phyloP scores from a whole-genome alignment of 164 flowering plant genomes.

The Protea cynaroides region DNA sequence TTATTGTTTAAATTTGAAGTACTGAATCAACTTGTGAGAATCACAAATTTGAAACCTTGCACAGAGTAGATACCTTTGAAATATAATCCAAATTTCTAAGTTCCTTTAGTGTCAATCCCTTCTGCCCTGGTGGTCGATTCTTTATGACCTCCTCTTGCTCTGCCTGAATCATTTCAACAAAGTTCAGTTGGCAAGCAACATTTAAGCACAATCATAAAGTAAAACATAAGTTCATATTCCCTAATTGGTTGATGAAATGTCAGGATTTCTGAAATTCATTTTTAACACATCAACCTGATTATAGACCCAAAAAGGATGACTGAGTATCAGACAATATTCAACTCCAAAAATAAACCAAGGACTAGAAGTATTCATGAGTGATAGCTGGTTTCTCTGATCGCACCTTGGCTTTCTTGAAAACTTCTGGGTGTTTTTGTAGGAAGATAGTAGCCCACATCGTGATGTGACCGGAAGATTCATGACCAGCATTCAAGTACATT shows the following conservation, averaged over 20 bases:
- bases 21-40: neutral
- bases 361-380: neutral
- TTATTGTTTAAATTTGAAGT: neutral
- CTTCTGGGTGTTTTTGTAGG: conserved; percentile 61
- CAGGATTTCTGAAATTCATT: neutral
- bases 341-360: too few species aligned
- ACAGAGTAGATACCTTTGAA: conserved; percentile 37
- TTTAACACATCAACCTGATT: too few species aligned
- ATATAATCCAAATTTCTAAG: conserved; percentile 70
- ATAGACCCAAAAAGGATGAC: too few species aligned
- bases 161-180: conserved; percentile 20
- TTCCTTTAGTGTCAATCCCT: conserved; percentile 61
- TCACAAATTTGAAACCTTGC: neutral
- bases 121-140: conserved; percentile 56
- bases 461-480: conserved; percentile 91
- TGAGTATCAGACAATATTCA: too few species aligned
- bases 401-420: conserved; percentile 73
- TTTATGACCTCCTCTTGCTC: conserved; percentile 66
- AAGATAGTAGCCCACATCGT: conserved; percentile 78
- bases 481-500: conserved; percentile 95
- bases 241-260: neutral
- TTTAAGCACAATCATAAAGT: too few species aligned
- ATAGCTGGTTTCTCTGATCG: neutral
- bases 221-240: too few species aligned
- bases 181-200: too few species aligned